Percentiles rank a stretch among this genome's conserved stretches.
Conservation (phyloP, 768 basidiomycete genomes). For the Chalciporus piperatus region DNA sequence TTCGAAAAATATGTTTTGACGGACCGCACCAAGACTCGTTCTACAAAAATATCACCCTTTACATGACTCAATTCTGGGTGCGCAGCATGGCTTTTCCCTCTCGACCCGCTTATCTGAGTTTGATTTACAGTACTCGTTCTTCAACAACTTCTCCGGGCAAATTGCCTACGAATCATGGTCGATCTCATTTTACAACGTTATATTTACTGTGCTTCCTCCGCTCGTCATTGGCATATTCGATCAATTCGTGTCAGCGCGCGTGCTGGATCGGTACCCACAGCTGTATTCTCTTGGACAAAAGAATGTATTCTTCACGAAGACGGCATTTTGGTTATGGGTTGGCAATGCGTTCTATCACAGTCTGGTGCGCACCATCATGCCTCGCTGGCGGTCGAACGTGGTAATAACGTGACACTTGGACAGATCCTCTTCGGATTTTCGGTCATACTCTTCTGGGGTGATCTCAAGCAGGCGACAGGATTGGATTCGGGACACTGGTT, state of each 20-base stretch:
- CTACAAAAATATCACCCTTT: conserved; percentile 98
- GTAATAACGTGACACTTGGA: neutral
- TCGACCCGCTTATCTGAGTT: neutral
- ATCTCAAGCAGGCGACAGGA: conserved; percentile 77
- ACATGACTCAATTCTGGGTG: conserved; percentile 99
- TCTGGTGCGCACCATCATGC: conserved; percentile 48
- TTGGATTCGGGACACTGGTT: conserved; percentile 94
- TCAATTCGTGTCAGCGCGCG: conserved; percentile 95
- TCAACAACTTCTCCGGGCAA: conserved; percentile 99
- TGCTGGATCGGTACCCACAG: conserved; percentile 96
- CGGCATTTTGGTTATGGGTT: conserved; percentile 91
- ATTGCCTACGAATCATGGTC: conserved; percentile 99
- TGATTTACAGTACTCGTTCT: conserved; percentile 85
- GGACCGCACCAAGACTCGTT: conserved; percentile 69
- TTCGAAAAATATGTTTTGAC: conserved; percentile 11
- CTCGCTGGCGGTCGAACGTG: neutral
- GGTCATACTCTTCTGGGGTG: conserved; percentile 89
- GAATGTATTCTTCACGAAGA: conserved; percentile 91
- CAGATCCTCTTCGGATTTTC: conserved; percentile 89
- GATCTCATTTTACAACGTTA: conserved; percentile 91
- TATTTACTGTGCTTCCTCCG: conserved; percentile 94
- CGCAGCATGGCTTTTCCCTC: conserved; percentile 11
- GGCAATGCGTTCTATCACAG: conserved; percentile 89
- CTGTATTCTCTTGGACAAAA: conserved; percentile 91
- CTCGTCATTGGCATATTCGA: conserved; percentile 98